Conservation (phyloP, 1,284 basidiomycete genomes). For the Apiotrichum domesticum region DNA sequence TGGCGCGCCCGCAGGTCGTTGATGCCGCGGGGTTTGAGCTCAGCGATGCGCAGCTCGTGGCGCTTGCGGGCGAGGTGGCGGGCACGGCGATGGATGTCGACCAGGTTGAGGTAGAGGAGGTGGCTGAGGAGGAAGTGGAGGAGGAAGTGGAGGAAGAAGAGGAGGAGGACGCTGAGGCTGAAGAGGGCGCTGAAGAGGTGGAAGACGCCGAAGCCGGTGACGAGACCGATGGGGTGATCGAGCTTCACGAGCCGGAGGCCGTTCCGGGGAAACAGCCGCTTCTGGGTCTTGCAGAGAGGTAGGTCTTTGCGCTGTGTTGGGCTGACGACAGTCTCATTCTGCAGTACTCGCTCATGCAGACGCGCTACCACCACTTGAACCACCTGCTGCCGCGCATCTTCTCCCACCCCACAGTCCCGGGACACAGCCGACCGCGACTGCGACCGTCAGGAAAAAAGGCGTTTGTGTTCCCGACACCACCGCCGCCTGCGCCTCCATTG, state of each 20-base stretch:
- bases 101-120: neutral
- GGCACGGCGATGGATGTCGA: neutral
- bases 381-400: slow-evolving; percentile 41
- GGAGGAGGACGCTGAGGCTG: slow-evolving; percentile 2
- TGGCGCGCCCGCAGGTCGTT: slow-evolving; percentile 29
- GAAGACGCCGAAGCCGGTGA: slow-evolving; percentile 5
- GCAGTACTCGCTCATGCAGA: slow-evolving; percentile 35
- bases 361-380: slow-evolving; percentile 33
- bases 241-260: slow-evolving; percentile 4
- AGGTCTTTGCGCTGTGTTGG: neutral
- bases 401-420: slow-evolving; percentile 38
- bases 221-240: slow-evolving; percentile 3
- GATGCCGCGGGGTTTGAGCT: slow-evolving; percentile 32
- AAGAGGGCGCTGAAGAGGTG: slow-evolving; percentile 2
- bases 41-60: slow-evolving; percentile 36
- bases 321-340: slow-evolving; percentile 28
- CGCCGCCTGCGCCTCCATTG: slow-evolving; percentile 22
- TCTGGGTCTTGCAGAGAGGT: slow-evolving; percentile 33
- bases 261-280: slow-evolving; percentile 20
- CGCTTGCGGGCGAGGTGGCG: slow-evolving; percentile 24
- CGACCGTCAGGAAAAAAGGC: slow-evolving; percentile 27
- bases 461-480: slow-evolving; percentile 37
- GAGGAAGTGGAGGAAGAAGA: slow-evolving; percentile 6
- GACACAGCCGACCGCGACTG: slow-evolving; percentile 32
- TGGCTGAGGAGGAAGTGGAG: slow-evolving; percentile 10